Evolutionary conservation across 2,329 filamentous ascomycete species (phyloP).

Genomic region (Penicillium carneum): DNA sequence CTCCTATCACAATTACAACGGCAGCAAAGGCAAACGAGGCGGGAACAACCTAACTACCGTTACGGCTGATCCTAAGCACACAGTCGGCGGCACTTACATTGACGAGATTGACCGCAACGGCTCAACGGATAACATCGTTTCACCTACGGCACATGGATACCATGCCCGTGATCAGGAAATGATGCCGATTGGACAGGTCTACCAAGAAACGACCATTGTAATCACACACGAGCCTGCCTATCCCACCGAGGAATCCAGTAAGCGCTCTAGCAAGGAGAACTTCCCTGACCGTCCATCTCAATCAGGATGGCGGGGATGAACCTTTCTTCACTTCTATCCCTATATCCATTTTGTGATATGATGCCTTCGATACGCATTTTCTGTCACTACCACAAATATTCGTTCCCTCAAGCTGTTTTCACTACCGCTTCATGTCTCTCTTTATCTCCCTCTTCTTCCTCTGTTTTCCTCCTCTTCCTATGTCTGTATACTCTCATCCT

Average conservation of each 20-base stretch:
- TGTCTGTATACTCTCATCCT: constrained; percentile 3
- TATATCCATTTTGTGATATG: background rate
- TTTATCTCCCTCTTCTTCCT: background rate
- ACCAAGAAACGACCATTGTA: constrained; percentile 55
- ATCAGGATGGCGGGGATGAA: constrained; percentile 38
- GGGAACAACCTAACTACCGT: constrained; percentile 45
- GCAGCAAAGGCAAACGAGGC: constrained; percentile 36
- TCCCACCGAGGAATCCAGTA: constrained; percentile 34
- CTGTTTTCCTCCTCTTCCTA: constrained; percentile 1
- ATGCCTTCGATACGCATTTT: background rate
- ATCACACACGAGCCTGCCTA: constrained; percentile 50
- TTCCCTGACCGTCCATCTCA: constrained; percentile 25
- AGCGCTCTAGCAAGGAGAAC: constrained; percentile 42
- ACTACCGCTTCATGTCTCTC: constrained; percentile 3
- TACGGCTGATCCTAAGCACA: constrained; percentile 39
- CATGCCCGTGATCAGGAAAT: constrained; percentile 37
- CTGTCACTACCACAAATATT: background rate
- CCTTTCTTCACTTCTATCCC: background rate
- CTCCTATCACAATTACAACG: constrained; percentile 44
- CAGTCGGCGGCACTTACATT: constrained; percentile 25
- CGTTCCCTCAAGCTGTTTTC: constrained; percentile 5
- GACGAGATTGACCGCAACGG: constrained; percentile 52
- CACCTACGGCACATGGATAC: constrained; percentile 23
- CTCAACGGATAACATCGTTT: constrained; percentile 56
- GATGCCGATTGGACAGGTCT: constrained; percentile 49